These are phyloP conservation scores for Schizosaccharomyces cryophilus DNA, from an alignment of 805 yeast species.

Conservation along the genomic window DNA sequence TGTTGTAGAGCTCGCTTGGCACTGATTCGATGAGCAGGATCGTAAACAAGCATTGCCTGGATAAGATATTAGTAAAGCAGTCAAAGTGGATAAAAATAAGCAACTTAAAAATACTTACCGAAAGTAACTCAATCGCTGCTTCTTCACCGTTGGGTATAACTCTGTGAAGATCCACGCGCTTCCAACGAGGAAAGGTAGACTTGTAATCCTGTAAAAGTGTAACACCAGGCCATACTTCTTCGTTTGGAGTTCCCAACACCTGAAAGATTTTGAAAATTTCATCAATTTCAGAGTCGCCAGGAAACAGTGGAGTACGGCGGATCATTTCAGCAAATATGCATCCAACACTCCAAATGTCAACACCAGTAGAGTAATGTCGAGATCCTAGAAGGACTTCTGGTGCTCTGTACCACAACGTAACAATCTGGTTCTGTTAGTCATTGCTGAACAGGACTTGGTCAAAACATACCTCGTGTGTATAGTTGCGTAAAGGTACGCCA, in stretches of 20 bases:
- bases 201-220: slow-evolving; percentile 76
- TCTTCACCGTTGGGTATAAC: slow-evolving; percentile 52
- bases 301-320: slow-evolving; percentile 78
- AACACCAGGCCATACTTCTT: slow-evolving; percentile 86
- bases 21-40: slow-evolving; percentile 78
- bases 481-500: slow-evolving; percentile 90
- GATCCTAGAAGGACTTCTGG: slow-evolving; percentile 93
- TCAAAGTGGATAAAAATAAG: not conserved
- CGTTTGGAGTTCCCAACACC: slow-evolving; percentile 80
- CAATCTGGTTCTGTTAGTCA: slow-evolving; percentile 14
- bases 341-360: slow-evolving; percentile 97
- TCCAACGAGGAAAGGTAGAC: slow-evolving; percentile 81
- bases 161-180: slow-evolving; percentile 38
- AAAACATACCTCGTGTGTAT: slow-evolving; percentile 64
- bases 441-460: not conserved
- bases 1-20: slow-evolving; percentile 82
- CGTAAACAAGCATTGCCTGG: slow-evolving; percentile 49
- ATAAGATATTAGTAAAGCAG: not conserved
- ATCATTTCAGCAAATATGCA: slow-evolving; percentile 97
- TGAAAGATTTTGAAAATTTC: slow-evolving; percentile 86
- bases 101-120: slow-evolving; percentile 9
- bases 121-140: slow-evolving; percentile 64
- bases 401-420: slow-evolving; percentile 90
- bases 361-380: slow-evolving; percentile 90
- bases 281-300: slow-evolving; percentile 95